These are phyloP conservation scores for Psilocybe cubensis DNA, from an alignment of 768 basidiomycete genomes.

Conservation along the genomic window DNA sequence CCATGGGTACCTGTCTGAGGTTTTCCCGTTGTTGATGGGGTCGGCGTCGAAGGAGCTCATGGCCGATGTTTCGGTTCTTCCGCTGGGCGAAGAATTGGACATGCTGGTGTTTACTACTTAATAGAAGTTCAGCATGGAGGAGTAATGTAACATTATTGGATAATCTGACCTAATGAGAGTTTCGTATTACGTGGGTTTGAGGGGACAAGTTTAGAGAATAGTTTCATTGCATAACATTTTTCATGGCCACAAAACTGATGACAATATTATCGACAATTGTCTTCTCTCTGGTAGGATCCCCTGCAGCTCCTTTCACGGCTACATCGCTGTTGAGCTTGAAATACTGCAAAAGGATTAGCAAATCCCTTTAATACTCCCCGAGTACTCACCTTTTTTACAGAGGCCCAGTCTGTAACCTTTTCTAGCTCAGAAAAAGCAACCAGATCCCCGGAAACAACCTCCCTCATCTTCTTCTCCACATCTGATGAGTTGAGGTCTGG, in stretches of 20 bases:
- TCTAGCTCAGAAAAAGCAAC: conserved; percentile 48
- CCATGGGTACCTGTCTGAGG: not conserved
- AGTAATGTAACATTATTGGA: not conserved
- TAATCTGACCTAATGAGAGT: not conserved
- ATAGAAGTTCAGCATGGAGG: not conserved
- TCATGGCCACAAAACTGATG: conserved; percentile 81
- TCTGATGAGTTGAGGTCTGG: conserved; percentile 34
- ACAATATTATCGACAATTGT: conserved; percentile 65
- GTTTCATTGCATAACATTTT: conserved; percentile 60
- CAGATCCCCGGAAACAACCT: conserved; percentile 61
- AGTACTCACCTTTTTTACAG: conserved; percentile 70
- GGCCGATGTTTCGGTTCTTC: not conserved
- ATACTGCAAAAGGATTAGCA: conserved; percentile 39
- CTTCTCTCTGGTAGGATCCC: conserved; percentile 38
- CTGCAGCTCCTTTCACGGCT: conserved; percentile 36
- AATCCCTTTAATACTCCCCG: not conserved
- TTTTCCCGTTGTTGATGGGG: conserved; percentile 8
- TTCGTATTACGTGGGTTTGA: too few relatives aligned
- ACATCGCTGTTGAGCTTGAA: conserved; percentile 70
- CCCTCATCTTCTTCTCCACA: conserved; percentile 57
- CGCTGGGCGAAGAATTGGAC: not conserved
- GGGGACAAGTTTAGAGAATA: too few relatives aligned
- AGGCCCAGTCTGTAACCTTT: conserved; percentile 67
- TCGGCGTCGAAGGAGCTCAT: conserved; percentile 7
- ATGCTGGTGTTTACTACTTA: not conserved